Base-by-base conservation (phyloP, 2,329 filamentous ascomycete species). In the Phaeomoniella chlamydospora region DNA sequence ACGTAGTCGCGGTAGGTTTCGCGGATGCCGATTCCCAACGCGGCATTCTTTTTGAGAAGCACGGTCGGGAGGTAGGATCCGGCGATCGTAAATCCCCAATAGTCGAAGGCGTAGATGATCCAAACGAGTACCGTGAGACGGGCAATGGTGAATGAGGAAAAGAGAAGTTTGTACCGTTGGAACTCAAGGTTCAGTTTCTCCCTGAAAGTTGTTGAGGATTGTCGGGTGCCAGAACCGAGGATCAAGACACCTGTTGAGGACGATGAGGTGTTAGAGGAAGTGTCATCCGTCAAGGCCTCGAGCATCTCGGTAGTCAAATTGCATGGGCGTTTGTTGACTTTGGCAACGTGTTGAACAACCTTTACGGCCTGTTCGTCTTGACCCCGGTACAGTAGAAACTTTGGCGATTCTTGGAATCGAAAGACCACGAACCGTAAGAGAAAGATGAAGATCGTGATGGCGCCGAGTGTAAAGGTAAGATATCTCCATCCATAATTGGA, bases 381-480 rank as follows among this genome's bases (percentile, higher is more conserved):
- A 22, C 82, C 80, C n/a, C 73, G 68, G 14, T 77, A 80, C 6
- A 92, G 70, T 15, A 92, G 64, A 49, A 77, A 92, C 53, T 90
- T 90, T 32, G 85, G 85, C 4, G 84, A 90, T 52, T 93, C 85
- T 51, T 81, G 83, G 10, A 92, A 69, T 41, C 79, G 73, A 58
- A 92, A 92, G 41, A 86, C 50, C 55, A 85, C 77, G 64, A 85
- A 86, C 13, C 85, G 82, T 41, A 75, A 61, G 34, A 80, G 54
- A 49, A 87, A 92, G 79, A 90, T 85, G 57, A 65, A 54, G 42
- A 90, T 74, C 0, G 83, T 90, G 33, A 74, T 58, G 19, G 78
- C 61, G 33, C 84, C 85, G 14, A 87, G 74, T 1, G 77, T 74
- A 35, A 78, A 62, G 36, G 84, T 62, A 36, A 87, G 74, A 43